These are phyloP conservation scores for Nakazawaea ernobii DNA, from an alignment of 805 yeast genomes.

Conservation along the genomic window DNA sequence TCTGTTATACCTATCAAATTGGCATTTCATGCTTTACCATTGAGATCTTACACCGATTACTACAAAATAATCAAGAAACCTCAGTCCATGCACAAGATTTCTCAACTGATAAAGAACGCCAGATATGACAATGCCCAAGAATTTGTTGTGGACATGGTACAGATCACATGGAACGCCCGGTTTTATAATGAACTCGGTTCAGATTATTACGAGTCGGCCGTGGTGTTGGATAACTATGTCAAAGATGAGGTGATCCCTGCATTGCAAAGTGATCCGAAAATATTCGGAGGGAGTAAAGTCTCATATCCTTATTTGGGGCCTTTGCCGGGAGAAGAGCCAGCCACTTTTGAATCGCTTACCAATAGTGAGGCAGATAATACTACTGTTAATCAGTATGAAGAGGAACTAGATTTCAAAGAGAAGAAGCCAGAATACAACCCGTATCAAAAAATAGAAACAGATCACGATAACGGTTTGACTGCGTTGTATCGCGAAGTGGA, in stretches of 20 bases:
- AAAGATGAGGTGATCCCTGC: slow-evolving; percentile 41
- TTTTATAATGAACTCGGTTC: slow-evolving; percentile 72
- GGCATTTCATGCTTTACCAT: slow-evolving; percentile 67
- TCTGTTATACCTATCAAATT: slow-evolving; percentile 25
- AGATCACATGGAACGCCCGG: slow-evolving; percentile 87
- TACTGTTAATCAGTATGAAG: not conserved
- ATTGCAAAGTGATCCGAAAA: slow-evolving; percentile 34
- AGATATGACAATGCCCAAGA: slow-evolving; percentile 58
- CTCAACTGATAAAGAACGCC: slow-evolving; percentile 46
- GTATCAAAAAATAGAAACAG: not conserved
- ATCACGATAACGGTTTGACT: not conserved
- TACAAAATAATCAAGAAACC: slow-evolving; percentile 75
- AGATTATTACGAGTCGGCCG: slow-evolving; percentile 63
- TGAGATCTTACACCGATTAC: slow-evolving; percentile 69
- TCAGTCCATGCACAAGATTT: slow-evolving; percentile 72
- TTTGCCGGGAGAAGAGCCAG: slow-evolving; percentile 38
- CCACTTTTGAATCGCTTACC: not conserved
- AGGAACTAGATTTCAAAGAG: not conserved
- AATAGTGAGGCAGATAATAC: not conserved
- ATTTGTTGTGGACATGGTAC: slow-evolving; percentile 73
- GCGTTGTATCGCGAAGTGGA: not conserved
- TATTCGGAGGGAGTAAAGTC: slow-evolving; percentile 31
- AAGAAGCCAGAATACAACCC: not conserved
- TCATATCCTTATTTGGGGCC: slow-evolving; percentile 65
- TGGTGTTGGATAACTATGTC: slow-evolving; percentile 47